These are phyloP conservation scores for Holtermannia corniformis DNA, from an alignment of 768 basidiomycete species.

Conservation along the genomic window DNA sequence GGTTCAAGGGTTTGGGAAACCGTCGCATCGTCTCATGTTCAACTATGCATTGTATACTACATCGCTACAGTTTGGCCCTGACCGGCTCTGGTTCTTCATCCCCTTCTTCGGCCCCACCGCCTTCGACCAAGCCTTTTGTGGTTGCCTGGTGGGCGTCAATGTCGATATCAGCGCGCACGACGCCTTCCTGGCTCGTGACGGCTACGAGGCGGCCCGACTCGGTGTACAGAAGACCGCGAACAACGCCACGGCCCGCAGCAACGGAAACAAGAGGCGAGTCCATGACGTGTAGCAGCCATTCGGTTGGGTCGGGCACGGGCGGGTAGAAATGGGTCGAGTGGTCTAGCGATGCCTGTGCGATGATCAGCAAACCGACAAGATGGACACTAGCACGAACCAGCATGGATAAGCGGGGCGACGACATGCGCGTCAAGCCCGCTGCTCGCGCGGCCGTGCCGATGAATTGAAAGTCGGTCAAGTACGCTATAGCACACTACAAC, in stretches of 20 bases:
- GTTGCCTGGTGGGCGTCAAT: too few species aligned
- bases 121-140: constrained; percentile 59
- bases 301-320: constrained; percentile 21
- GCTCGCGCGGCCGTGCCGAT: constrained; percentile 38
- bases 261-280: constrained; percentile 24
- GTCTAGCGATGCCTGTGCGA: constrained; percentile 31
- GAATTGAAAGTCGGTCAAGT: constrained; percentile 41
- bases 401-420: constrained; percentile 35
- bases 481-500: constrained; percentile 28
- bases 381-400: constrained; percentile 10
- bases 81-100: background rate
- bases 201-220: constrained; percentile 33
- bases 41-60: background rate
- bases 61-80: constrained; percentile 13
- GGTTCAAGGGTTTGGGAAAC: too few species aligned
- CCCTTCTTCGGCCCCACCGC: constrained; percentile 48
- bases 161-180: constrained; percentile 53
- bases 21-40: too few species aligned
- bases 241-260: constrained; percentile 33
- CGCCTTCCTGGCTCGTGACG: constrained; percentile 40
- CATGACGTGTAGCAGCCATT: constrained; percentile 40
- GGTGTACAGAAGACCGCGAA: constrained; percentile 37
- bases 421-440: constrained; percentile 30
- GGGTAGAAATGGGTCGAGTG: constrained; percentile 39
- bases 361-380: background rate